Evolutionary conservation across 768 basidiomycete species (phyloP).

Genomic region (Imleria badia): DNA sequence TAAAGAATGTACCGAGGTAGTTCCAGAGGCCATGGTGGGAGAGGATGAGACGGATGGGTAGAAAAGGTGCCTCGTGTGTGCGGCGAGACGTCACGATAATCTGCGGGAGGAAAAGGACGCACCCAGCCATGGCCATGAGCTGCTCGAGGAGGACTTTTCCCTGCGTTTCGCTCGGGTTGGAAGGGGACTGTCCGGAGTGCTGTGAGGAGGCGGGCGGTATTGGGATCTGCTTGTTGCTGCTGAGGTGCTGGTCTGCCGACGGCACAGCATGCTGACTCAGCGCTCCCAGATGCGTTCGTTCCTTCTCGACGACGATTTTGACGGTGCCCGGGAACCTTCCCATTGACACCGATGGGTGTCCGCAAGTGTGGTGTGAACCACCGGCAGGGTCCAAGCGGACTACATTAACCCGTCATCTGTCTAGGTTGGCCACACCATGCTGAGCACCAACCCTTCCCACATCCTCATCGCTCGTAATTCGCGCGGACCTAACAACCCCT

Average conservation of each 20-base stretch:
- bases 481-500: constrained; percentile 70
- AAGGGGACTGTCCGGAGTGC: constrained; percentile 54
- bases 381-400: too few species aligned
- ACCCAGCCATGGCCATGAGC: constrained; percentile 83
- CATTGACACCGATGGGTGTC: too few species aligned
- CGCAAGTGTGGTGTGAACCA: too few species aligned
- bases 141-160: constrained; percentile 78
- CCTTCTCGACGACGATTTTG: too few species aligned
- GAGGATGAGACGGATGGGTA: constrained; percentile 12
- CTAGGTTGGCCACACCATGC: not conserved
- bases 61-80: constrained; percentile 31
- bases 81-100: constrained; percentile 26
- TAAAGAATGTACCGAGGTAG: constrained; percentile 30
- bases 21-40: constrained; percentile 33
- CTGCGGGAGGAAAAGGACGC: constrained; percentile 35
- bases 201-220: constrained; percentile 66
- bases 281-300: too few species aligned
- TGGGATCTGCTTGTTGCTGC: constrained; percentile 64
- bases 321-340: too few species aligned
- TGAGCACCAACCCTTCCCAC: constrained; percentile 67
- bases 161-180: constrained; percentile 58
- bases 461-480: constrained; percentile 88
- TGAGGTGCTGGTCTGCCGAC: too few species aligned
- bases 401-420: too few species aligned
- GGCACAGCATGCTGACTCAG: too few species aligned